Percentiles rank a stretch among this genome's conserved stretches.
Evolutionary conservation across 208 protist genomes (phyloP).

Genomic region (Trypanosoma caninum): DNA sequence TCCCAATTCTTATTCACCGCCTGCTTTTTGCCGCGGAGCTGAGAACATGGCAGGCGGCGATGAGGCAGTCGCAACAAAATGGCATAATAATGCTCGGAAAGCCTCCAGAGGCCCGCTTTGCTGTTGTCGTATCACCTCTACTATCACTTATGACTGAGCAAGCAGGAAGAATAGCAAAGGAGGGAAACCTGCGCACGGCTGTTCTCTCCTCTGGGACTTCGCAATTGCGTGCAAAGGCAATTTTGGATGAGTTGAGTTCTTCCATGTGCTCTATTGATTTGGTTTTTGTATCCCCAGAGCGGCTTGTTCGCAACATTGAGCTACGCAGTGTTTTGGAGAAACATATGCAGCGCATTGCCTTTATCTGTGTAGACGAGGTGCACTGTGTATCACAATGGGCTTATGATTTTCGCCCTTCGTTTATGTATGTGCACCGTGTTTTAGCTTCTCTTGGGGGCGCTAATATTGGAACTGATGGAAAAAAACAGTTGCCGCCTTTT

Average conservation of each 20-base stretch:
- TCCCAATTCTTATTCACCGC: slow-evolving; percentile 88
- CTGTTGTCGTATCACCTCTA: slow-evolving; percentile 93
- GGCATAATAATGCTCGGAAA: no score
- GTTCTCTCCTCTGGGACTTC: slow-evolving; percentile 53
- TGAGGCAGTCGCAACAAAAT: no score
- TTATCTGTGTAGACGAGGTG: slow-evolving; percentile 94
- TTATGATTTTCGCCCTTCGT: slow-evolving; percentile 93
- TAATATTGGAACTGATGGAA: not conserved
- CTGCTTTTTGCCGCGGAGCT: slow-evolving; percentile 55
- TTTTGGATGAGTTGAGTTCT: slow-evolving; percentile 41
- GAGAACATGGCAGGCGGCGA: slow-evolving; percentile 31
- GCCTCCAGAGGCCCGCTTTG: slow-evolving; percentile 35
- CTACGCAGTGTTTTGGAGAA: slow-evolving; percentile 41
- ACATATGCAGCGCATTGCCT: slow-evolving; percentile 58
- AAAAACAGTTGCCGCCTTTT: slow-evolving; percentile 30
- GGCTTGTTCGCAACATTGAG: slow-evolving; percentile 44
- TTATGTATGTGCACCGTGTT: slow-evolving; percentile 73
- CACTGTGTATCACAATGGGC: slow-evolving; percentile 97
- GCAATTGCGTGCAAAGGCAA: slow-evolving; percentile 31
- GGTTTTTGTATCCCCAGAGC: slow-evolving; percentile 84
- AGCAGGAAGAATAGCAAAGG: slow-evolving; percentile 42
- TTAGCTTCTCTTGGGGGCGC: slow-evolving; percentile 22
- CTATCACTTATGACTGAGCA: slow-evolving; percentile 97
- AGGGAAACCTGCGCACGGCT: slow-evolving; percentile 37
- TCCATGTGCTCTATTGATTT: slow-evolving; percentile 63